Conservation (phyloP, 306 rosid species). For the Rosa rugosa region DNA sequence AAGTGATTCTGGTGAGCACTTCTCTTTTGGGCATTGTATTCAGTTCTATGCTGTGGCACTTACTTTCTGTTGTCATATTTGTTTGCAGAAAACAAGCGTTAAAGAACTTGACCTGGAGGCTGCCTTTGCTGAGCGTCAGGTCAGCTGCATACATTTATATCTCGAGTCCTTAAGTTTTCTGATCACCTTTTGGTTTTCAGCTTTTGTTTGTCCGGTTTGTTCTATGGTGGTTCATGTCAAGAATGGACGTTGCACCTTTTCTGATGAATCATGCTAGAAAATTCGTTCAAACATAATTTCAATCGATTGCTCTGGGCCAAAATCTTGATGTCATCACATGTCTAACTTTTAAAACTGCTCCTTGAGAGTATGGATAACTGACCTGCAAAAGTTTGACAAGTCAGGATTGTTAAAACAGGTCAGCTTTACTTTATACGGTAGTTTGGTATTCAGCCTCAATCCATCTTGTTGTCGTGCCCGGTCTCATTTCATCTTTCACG, state of each 20-base stretch:
- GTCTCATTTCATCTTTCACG: too few relatives aligned
- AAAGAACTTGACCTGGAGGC: conserved; percentile 89
- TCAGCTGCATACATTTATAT: conserved; percentile 31
- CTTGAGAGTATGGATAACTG: background rate
- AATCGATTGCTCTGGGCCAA: background rate
- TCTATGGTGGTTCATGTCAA: background rate
- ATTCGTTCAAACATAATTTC: background rate
- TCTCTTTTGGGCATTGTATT: conserved; percentile 19
- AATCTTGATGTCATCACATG: background rate
- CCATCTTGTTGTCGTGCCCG: too few relatives aligned
- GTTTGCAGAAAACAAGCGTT: conserved; percentile 74
- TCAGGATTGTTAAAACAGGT: too few relatives aligned
- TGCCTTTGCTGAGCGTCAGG: conserved; percentile 85
- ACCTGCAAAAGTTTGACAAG: too few relatives aligned
- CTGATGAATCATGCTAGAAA: background rate
- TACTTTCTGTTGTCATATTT: conserved; percentile 32
- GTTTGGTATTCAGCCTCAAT: too few relatives aligned
- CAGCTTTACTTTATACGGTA: too few relatives aligned
- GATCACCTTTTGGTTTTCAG: conserved; percentile 9
- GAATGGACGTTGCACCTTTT: background rate
- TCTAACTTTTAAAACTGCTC: background rate
- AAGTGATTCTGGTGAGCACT: conserved; percentile 67
- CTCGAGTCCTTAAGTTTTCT: conserved; percentile 13
- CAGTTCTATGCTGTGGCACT: too few relatives aligned
- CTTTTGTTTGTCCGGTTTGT: background rate